These are phyloP conservation scores for Scedosporium aurantiacum DNA, from an alignment of 2,329 filamentous ascomycete species.

Conservation along the genomic window DNA sequence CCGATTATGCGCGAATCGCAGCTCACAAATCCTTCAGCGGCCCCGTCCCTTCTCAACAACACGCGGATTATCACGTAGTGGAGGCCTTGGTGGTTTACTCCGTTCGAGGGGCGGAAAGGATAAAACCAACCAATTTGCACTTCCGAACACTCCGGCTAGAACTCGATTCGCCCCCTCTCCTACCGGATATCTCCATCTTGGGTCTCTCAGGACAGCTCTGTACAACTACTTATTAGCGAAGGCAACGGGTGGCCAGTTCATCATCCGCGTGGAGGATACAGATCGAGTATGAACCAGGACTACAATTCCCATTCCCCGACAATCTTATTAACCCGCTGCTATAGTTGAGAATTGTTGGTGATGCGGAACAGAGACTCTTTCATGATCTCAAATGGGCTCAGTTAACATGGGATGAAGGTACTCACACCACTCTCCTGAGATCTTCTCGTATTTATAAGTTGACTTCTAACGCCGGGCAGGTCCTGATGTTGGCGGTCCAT, in stretches of 20 bases:
- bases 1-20: neutral
- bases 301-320: neutral
- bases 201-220: slow-evolving; percentile 83
- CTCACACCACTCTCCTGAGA: slow-evolving; percentile 1
- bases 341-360: slow-evolving; percentile 51
- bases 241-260: slow-evolving; percentile 77
- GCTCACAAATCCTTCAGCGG: neutral
- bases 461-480: slow-evolving; percentile 31
- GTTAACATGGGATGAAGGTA: slow-evolving; percentile 85
- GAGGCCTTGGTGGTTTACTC: neutral
- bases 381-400: slow-evolving; percentile 82
- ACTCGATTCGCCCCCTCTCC: slow-evolving; percentile 90
- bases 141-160: slow-evolving; percentile 38
- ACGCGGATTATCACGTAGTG: neutral
- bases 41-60: neutral
- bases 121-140: slow-evolving; percentile 13
- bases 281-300: slow-evolving; percentile 56
- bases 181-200: slow-evolving; percentile 86
- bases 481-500: slow-evolving; percentile 67
- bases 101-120: slow-evolving; percentile 1
- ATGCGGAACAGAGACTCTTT: slow-evolving; percentile 67
- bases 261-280: slow-evolving; percentile 89
- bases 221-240: slow-evolving; percentile 91
- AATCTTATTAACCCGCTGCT: neutral
- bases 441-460: neutral